Conservation (phyloP, 768 basidiomycete genomes). For the Mrakia blollopis region DNA sequence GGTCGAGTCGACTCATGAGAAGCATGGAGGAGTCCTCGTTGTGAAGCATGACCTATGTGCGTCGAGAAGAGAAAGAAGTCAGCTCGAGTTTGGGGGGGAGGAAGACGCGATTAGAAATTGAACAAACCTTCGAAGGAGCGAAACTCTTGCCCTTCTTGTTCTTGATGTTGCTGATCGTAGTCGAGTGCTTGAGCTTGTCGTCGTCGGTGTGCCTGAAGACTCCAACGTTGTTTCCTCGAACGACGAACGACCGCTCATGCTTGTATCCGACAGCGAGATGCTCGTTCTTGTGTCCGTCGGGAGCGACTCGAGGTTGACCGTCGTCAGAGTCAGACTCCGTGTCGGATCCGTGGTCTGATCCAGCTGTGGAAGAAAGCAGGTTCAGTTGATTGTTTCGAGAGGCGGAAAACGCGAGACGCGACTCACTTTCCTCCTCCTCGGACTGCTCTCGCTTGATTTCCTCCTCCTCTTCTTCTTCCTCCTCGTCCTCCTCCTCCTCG, state of each 20-base stretch:
- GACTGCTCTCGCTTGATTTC: not conserved
- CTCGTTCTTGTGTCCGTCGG: conserved; percentile 67
- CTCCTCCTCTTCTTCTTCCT: conserved; percentile 25
- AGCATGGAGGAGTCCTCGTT: conserved; percentile 96
- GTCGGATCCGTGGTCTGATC: conserved; percentile 3
- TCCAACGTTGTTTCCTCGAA: conserved; percentile 84
- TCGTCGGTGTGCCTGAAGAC: conserved; percentile 69
- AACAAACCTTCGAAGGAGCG: conserved; percentile 74
- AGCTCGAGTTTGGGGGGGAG: conserved; percentile 19
- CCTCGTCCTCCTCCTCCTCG: conserved; percentile 21
- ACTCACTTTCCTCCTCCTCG: conserved; percentile 47
- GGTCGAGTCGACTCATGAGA: conserved; percentile 73
- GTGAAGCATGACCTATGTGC: conserved; percentile 82
- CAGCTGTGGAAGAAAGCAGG: not conserved
- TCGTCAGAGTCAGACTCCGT: conserved; percentile 32
- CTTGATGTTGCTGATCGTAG: conserved; percentile 75
- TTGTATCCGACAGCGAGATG: conserved; percentile 92
- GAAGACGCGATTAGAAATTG: no score
- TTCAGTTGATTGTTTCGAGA: not conserved
- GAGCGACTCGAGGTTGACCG: not conserved
- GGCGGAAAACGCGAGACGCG: conserved; percentile 56
- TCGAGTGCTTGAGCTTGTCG: conserved; percentile 72
- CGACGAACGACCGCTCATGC: conserved; percentile 88
- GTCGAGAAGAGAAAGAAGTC: conserved; percentile 8
- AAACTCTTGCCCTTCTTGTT: conserved; percentile 75